Percentiles rank a stretch among this genome's conserved stretches.
These are phyloP conservation scores for Straminergon stramineum DNA, from an alignment of 225 moss, liverwort and hornwort genomes.

Conservation along the genomic window DNA sequence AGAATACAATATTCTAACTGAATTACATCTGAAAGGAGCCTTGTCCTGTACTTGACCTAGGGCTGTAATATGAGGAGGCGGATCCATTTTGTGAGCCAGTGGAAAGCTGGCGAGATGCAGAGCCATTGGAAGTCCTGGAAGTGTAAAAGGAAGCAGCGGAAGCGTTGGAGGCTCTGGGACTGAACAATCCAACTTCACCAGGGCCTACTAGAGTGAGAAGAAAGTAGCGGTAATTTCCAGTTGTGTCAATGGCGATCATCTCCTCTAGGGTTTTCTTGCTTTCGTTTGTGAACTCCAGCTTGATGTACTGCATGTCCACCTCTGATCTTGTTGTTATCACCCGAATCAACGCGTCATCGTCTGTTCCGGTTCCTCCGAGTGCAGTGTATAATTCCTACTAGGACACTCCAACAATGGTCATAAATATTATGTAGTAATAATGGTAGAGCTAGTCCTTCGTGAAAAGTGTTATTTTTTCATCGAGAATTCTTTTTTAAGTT, in stretches of 20 bases:
- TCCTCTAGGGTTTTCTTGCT: conserved; percentile 29
- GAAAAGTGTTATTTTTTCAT: background rate
- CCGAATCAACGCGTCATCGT: conserved; percentile 43
- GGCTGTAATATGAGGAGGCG: conserved; percentile 23
- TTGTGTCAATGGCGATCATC: conserved; percentile 24
- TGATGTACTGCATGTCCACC: conserved; percentile 49
- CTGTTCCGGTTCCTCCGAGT: conserved; percentile 25
- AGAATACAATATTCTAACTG: background rate
- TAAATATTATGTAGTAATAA: background rate
- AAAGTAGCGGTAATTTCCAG: conserved; percentile 39
- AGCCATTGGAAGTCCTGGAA: conserved; percentile 33
- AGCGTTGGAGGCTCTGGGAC: conserved; percentile 29
- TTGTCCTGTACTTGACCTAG: conserved; percentile 29
- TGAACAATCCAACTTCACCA: conserved; percentile 24
- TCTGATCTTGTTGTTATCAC: conserved; percentile 41
- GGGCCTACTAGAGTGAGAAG: conserved; percentile 44
- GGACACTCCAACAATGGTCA: background rate
- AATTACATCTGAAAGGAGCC: conserved; percentile 32
- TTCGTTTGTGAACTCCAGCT: conserved; percentile 48
- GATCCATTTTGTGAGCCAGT: conserved; percentile 39
- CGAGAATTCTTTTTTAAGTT: background rate
- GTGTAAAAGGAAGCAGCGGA: conserved; percentile 31
- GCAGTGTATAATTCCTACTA: conserved; percentile 40
- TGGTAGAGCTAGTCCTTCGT: background rate
- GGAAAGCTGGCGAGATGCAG: conserved; percentile 18